Percentiles rank a stretch among this genome's conserved stretches.
These are phyloP conservation scores for Pulicaria dysenterica DNA, from an alignment of 129 eudicot genomes.

Conservation along the genomic window DNA sequence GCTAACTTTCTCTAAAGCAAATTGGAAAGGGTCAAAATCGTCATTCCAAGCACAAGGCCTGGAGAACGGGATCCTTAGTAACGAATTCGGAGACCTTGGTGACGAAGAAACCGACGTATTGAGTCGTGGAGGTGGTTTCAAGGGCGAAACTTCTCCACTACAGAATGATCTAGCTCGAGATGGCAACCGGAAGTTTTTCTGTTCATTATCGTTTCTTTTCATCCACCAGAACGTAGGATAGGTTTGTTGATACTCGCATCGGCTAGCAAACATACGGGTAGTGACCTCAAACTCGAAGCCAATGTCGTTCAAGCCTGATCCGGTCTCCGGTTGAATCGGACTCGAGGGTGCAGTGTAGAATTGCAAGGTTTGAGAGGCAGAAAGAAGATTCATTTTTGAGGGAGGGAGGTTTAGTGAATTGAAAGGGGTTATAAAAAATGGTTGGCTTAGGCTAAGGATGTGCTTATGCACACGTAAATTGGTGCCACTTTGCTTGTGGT, in stretches of 20 bases:
- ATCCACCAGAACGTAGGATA: conserved; percentile 25
- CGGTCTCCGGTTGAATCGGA: conserved; percentile 28
- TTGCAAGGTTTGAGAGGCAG: conserved; percentile 33
- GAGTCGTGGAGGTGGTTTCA: conserved; percentile 78
- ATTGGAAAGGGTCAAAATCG: conserved; percentile 74
- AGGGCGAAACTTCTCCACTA: conserved; percentile 58
- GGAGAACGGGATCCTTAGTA: conserved; percentile 44
- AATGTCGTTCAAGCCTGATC: not conserved
- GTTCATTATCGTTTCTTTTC: not conserved
- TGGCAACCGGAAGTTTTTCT: not conserved
- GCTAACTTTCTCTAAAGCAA: conserved; percentile 76
- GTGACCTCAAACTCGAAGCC: conserved; percentile 65
- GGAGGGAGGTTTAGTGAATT: conserved; percentile 7
- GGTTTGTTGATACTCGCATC: conserved; percentile 15
- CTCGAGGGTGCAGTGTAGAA: conserved; percentile 68
- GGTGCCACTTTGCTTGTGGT: conserved; percentile 47
- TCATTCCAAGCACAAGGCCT: conserved; percentile 59
- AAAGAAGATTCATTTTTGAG: conserved; percentile 42
- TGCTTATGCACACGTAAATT: conserved; percentile 40
- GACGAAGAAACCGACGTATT: conserved; percentile 43
- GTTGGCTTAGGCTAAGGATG: conserved; percentile 51
- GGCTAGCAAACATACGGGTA: conserved; percentile 34
- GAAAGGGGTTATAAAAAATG: conserved; percentile 31
- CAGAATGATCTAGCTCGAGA: conserved; percentile 38
- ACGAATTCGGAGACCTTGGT: conserved; percentile 47